phyloP scores from a whole-genome alignment of 179 eudicot species.

The Actinidia arguta region DNA sequence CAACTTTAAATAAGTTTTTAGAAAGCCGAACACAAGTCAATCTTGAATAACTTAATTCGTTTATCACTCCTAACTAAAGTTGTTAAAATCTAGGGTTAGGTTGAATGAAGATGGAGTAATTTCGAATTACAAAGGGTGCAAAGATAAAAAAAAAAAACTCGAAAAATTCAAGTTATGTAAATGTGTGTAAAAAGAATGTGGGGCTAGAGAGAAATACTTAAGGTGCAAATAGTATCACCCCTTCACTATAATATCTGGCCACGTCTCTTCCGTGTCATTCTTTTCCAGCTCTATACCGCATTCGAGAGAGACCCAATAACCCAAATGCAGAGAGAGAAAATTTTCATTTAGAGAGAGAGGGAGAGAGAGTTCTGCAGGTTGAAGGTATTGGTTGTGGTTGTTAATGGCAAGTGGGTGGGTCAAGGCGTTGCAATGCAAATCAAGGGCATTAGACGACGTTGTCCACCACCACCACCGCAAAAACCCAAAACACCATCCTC shows the following conservation, averaged over 20 bases:
- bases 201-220: too few species aligned
- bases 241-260: background rate
- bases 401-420: slow-evolving; percentile 87
- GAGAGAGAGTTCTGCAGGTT: background rate
- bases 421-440: slow-evolving; percentile 87
- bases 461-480: slow-evolving; percentile 32
- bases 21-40: too few species aligned
- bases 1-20: too few species aligned
- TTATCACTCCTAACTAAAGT: too few species aligned
- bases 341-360: background rate
- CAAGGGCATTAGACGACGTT: slow-evolving; percentile 83
- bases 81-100: too few species aligned
- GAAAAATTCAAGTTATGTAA: too few species aligned
- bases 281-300: background rate
- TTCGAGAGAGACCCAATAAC: background rate
- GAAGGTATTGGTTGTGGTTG: background rate
- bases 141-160: too few species aligned
- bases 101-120: too few species aligned
- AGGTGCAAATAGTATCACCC: too few species aligned
- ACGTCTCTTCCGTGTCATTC: background rate
- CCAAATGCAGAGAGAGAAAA: background rate
- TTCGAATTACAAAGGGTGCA: too few species aligned
- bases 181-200: too few species aligned
- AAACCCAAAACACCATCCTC: slow-evolving; percentile 28
- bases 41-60: too few species aligned